Conservation (phyloP, 2,329 filamentous ascomycete species). For the Hypoxylon sp. region DNA sequence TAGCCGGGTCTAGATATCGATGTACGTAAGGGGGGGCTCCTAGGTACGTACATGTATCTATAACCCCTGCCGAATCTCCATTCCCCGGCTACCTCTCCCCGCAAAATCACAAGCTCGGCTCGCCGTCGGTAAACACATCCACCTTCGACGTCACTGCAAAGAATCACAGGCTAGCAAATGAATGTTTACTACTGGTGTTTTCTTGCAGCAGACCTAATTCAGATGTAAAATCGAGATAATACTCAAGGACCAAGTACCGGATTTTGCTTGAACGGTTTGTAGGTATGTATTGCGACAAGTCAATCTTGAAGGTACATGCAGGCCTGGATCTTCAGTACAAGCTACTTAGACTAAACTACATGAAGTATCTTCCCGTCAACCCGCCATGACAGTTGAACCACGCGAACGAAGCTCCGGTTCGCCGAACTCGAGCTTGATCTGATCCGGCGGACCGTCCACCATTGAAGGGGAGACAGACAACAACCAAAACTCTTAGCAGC, state of each 20-base stretch:
- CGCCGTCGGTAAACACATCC: constrained; percentile 55
- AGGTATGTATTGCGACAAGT: neutral
- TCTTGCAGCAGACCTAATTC: no score
- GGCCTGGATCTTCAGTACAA: no score
- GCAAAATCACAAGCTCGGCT: constrained; percentile 68
- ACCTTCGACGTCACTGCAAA: constrained; percentile 46
- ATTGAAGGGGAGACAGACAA: no score
- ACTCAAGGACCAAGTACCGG: no score
- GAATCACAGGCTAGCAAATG: constrained; percentile 47
- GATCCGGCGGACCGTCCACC: constrained; percentile 37
- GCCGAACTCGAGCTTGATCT: constrained; percentile 37
- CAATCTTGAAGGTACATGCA: no score
- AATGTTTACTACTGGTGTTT: no score
- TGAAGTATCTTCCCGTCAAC: constrained; percentile 22
- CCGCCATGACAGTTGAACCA: constrained; percentile 18
- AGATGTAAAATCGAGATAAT: constrained; percentile 5
- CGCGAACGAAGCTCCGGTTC: constrained; percentile 36
- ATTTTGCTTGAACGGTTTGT: no score
- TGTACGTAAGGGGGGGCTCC: constrained; percentile 3
- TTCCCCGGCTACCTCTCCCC: constrained; percentile 48
- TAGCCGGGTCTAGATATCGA: constrained; percentile 29
- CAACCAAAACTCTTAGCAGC: no score
- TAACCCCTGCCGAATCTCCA: constrained; percentile 23
- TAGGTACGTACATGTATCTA: constrained; percentile 7
- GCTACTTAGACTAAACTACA: no score